Conservation (phyloP, 257 asterid genomes). For the Fraxinus americana region DNA sequence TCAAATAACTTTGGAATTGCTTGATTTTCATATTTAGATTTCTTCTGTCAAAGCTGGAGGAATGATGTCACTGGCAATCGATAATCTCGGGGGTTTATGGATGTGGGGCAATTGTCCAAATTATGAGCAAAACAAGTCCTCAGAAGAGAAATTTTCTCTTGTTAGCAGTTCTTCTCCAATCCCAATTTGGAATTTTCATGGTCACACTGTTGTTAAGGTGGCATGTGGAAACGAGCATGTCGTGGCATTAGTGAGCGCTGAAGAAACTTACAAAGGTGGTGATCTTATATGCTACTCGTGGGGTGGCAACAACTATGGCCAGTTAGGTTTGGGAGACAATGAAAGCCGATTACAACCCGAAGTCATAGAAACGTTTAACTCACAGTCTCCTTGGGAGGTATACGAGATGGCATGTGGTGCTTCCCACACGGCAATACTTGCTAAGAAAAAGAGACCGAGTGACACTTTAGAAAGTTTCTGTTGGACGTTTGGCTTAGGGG, state of each 20-base stretch:
- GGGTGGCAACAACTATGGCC: constrained; percentile 89
- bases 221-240: constrained; percentile 94
- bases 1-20: background rate
- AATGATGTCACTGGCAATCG: constrained; percentile 91
- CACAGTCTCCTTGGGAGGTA: constrained; percentile 65
- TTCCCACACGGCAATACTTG: constrained; percentile 74
- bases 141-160: constrained; percentile 48
- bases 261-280: constrained; percentile 57
- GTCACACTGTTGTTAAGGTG: constrained; percentile 82
- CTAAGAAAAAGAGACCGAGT: constrained; percentile 51
- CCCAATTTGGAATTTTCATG: constrained; percentile 80
- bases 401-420: constrained; percentile 86
- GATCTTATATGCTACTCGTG: constrained; percentile 79
- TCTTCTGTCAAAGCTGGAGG: constrained; percentile 81
- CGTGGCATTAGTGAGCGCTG: constrained; percentile 74
- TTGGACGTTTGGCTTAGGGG: constrained; percentile 93
- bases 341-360: constrained; percentile 62
- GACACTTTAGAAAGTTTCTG: constrained; percentile 64
- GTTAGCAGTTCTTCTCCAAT: constrained; percentile 52
- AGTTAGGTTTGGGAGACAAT: constrained; percentile 83
- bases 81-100: constrained; percentile 74
- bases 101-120: constrained; percentile 88
- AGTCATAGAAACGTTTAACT: constrained; percentile 50
- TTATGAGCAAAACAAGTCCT: constrained; percentile 40
- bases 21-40: constrained; percentile 49